Percentiles rank a stretch among this genome's conserved stretches.
These are phyloP conservation scores for Hippophae tibetana DNA, from an alignment of 306 rosid species.

Conservation along the genomic window DNA sequence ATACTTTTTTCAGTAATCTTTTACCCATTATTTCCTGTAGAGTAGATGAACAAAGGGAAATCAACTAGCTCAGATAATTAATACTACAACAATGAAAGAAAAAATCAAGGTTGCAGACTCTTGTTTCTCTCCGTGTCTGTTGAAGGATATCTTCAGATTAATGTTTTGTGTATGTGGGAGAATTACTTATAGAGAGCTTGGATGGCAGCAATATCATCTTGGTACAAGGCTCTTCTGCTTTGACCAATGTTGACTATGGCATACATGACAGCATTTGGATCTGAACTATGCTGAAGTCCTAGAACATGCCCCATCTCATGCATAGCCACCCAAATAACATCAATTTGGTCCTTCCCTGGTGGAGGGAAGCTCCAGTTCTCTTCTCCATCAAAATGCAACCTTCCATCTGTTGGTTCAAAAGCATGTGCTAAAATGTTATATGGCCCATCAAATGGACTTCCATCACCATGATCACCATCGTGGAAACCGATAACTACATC, in stretches of 20 bases:
- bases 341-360: background rate
- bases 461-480: slow-evolving; percentile 2
- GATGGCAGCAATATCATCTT: background rate
- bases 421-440: background rate
- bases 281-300: slow-evolving; percentile 18
- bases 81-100: no score
- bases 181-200: background rate
- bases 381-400: slow-evolving; percentile 5
- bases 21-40: no score
- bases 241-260: background rate
- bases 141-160: no score
- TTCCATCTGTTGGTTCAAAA: slow-evolving; percentile 5
- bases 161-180: background rate
- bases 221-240: background rate
- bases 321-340: slow-evolving; percentile 6
- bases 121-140: no score
- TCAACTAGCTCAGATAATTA: no score
- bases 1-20: no score
- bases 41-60: no score
- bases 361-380: slow-evolving; percentile 8
- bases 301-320: slow-evolving; percentile 27
- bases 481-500: slow-evolving; percentile 3
- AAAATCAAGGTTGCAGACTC: no score
- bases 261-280: slow-evolving; percentile 4
- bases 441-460: background rate